Base-by-base conservation (phyloP, 1,139 yeast genomes). In the Fermentozyma sake region DNA sequence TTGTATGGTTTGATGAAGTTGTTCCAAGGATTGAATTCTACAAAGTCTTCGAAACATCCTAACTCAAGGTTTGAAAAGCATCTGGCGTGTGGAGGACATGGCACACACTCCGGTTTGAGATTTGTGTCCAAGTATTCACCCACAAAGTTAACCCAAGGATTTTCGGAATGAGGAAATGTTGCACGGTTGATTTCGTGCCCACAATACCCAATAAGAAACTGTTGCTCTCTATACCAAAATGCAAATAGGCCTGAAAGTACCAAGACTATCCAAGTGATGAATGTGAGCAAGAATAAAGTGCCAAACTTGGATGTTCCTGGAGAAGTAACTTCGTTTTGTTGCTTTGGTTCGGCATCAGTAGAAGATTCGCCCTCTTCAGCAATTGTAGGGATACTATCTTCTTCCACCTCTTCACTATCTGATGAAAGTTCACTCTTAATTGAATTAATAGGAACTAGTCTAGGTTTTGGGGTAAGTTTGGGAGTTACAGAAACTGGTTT, bases 1-100 rank as follows among this genome's bases (percentile, higher is more conserved):
- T 77, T 45, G 18, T 77, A 56, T 4, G 95, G 95, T 23, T 78
- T 40, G 8, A 79, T 37, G 26, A 77, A 64, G 32, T 43, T 56
- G 39, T 70, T 67, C 65, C 79, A 71, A 8, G 84, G 81, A 29
- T 68, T 60, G 25, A 53, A 54, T 27, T 69, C 70, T 22, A 76
- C 58, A 50, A 70, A 86, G 33, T 81, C 93, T 24, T 77, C 78
- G 42, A 73, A 79, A 52, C 96, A 87, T 30, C 69, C 75, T 11
- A 82, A 50, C 35, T 69, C 61, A 42, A 80, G 61, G 27, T 67
- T 54, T 16, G 77, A 73, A 37, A 68, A 73, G 51, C 97, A 91
- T 27, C 75, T 62, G 1, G 93, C 94, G 54, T 89, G 83, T 7
- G 67, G 68, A 1, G 97, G 97, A 48, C 97, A 89, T 19, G 73